Conservation (phyloP, 2,329 filamentous ascomycete species). For the Colletotrichum filicis region DNA sequence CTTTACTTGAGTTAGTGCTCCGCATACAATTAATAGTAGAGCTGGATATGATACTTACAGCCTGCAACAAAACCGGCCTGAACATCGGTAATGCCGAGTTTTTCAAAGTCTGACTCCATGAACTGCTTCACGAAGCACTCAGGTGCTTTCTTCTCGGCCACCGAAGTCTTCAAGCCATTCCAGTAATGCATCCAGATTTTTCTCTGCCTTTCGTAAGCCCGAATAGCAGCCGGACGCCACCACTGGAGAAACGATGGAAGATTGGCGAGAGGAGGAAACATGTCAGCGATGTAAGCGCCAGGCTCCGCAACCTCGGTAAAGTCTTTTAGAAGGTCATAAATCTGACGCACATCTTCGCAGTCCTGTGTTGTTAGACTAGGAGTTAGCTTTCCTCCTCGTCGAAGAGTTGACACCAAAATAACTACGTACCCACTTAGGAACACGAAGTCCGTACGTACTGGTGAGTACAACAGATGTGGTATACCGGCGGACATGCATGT, state of each 20-base stretch:
- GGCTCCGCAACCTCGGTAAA: not conserved
- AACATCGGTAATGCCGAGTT: not conserved
- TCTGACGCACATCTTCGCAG: not conserved
- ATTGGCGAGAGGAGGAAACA: not conserved
- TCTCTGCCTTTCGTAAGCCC: not conserved
- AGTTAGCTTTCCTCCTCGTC: not conserved
- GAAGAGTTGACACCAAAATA: not conserved
- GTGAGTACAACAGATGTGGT: not conserved
- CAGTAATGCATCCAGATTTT: conserved; percentile 2
- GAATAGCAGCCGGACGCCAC: not conserved
- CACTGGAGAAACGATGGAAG: not conserved
- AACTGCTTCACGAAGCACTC: conserved; percentile 13
- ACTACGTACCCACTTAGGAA: not conserved
- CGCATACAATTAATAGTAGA: not conserved
- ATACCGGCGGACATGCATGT: not conserved
- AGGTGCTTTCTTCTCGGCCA: not conserved
- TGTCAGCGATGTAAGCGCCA: not conserved
- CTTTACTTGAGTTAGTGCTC: not conserved
- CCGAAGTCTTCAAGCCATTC: not conserved
- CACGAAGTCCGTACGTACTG: not conserved
- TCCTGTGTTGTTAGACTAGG: not conserved
- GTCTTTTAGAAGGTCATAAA: not conserved
- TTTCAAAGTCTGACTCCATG: conserved; percentile 6
- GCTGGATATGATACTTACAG: not conserved
- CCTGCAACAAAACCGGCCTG: not conserved